A percentile compares a stretch with the other conserved stretches of the same genome.
phyloP scores from a whole-genome alignment of 306 rosid species.

The Luffa aegyptiaca region DNA sequence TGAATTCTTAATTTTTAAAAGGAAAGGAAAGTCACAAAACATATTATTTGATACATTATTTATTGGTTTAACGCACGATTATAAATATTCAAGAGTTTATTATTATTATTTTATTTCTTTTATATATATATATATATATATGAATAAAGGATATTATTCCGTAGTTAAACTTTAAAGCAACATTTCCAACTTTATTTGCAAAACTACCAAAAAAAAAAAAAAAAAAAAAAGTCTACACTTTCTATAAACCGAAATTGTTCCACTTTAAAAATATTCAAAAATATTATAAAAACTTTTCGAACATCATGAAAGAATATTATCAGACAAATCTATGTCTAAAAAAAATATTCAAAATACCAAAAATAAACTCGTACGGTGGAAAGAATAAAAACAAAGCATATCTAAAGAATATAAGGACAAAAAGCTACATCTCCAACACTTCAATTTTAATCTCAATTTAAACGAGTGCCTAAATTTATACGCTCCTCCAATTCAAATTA shows the following conservation, averaged over 20 bases:
- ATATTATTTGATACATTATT: neutral
- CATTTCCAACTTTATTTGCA: neutral
- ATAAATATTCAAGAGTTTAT: neutral
- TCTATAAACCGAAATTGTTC: neutral
- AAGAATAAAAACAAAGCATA: constrained; percentile 1
- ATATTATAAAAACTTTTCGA: neutral
- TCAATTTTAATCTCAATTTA: neutral
- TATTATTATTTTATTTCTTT: neutral
- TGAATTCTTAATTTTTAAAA: too few species aligned
- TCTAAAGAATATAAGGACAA: neutral
- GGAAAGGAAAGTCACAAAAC: neutral
- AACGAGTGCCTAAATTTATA: neutral
- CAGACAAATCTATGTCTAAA: neutral
- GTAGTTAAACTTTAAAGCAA: neutral
- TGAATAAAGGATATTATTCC: neutral
- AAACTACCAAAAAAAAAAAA: neutral
- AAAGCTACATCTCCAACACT: neutral
- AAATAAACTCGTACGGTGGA: neutral
- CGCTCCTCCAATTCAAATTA: neutral
- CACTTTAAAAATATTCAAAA: neutral
- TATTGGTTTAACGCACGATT: neutral
- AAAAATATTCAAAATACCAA: neutral
- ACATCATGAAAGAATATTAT: neutral
- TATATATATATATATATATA: neutral
- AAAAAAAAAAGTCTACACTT: neutral